Conservation (phyloP, 176 grass and related monocot species). For the Oryza glumipatula region DNA sequence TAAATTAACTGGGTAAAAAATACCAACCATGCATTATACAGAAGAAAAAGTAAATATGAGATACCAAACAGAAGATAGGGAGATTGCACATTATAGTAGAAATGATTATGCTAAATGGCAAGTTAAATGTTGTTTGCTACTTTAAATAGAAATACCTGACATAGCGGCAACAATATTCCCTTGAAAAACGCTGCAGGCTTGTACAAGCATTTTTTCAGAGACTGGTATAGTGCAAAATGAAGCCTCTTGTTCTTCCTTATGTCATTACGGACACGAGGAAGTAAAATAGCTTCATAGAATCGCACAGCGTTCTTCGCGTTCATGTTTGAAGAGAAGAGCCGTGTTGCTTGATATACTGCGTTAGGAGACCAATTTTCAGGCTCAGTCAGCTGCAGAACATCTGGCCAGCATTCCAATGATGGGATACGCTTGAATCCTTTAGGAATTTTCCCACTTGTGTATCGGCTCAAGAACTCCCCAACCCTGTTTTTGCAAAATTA, state of each 20-base stretch:
- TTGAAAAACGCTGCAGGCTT: conserved; percentile 92
- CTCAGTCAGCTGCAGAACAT: conserved; percentile 81
- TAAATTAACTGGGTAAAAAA: background rate
- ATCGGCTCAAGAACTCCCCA: conserved; percentile 73
- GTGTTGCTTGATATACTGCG: conserved; percentile 88
- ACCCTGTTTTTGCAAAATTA: conserved; percentile 55
- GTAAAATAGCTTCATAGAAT: conserved; percentile 82
- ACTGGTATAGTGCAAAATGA: conserved; percentile 88
- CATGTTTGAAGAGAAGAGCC: conserved; percentile 93
- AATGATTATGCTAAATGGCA: background rate
- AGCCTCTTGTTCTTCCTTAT: conserved; percentile 84
- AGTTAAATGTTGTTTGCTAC: too few species aligned
- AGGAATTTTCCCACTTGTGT: conserved; percentile 87
- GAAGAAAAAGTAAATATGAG: background rate
- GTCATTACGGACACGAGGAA: conserved; percentile 81
- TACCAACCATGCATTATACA: conserved; percentile 13
- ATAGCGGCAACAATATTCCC: conserved; percentile 86
- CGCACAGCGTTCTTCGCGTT: conserved; percentile 55
- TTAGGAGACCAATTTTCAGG: conserved; percentile 93
- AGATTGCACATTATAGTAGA: background rate
- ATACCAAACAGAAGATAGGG: background rate
- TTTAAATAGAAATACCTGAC: conserved; percentile 62
- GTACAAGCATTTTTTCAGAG: conserved; percentile 76
- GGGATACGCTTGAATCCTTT: conserved; percentile 88
- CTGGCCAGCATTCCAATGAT: conserved; percentile 68